Evolutionary conservation across 176 grass and related monocot genomes (phyloP).

Genomic region (Lolium rigidum): DNA sequence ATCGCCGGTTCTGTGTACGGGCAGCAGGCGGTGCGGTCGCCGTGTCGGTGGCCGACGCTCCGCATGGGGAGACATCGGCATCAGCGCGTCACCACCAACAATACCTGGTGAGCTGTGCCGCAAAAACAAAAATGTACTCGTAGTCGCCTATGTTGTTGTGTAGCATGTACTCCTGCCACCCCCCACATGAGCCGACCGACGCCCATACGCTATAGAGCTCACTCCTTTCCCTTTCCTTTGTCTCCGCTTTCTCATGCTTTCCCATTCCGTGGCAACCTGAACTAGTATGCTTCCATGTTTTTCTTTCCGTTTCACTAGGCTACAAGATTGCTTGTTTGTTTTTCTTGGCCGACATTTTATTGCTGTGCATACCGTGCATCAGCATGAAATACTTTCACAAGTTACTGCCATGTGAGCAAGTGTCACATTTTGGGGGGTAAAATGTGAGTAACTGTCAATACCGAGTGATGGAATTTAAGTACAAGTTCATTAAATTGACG

Average conservation of each 20-base stretch:
- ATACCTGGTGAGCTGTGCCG: constrained; percentile 41
- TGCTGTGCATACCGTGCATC: too few relatives aligned
- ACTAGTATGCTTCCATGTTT: background rate
- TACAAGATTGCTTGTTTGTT: background rate
- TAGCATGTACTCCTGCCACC: constrained; percentile 30
- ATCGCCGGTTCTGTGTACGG: background rate
- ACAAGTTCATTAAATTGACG: too few relatives aligned
- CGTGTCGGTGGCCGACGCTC: constrained; percentile 68
- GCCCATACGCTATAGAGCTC: constrained; percentile 5
- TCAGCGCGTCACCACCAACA: background rate
- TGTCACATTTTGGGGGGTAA: too few relatives aligned
- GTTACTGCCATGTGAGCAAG: too few relatives aligned
- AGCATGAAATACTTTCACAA: too few relatives aligned
- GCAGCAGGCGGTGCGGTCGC: constrained; percentile 45
- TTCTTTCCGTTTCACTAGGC: background rate
- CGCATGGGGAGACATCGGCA: constrained; percentile 20
- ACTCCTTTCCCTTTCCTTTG: background rate
- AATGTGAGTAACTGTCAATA: too few relatives aligned
- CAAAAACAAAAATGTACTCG: background rate
- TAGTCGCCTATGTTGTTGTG: constrained; percentile 1
- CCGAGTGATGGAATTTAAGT: too few relatives aligned
- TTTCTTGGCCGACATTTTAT: too few relatives aligned
- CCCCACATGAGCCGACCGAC: constrained; percentile 43
- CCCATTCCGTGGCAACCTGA: background rate
- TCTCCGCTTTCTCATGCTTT: background rate